These are phyloP conservation scores for Grosmannia serpens DNA, from an alignment of 2,329 filamentous ascomycete species.

Conservation along the genomic window DNA sequence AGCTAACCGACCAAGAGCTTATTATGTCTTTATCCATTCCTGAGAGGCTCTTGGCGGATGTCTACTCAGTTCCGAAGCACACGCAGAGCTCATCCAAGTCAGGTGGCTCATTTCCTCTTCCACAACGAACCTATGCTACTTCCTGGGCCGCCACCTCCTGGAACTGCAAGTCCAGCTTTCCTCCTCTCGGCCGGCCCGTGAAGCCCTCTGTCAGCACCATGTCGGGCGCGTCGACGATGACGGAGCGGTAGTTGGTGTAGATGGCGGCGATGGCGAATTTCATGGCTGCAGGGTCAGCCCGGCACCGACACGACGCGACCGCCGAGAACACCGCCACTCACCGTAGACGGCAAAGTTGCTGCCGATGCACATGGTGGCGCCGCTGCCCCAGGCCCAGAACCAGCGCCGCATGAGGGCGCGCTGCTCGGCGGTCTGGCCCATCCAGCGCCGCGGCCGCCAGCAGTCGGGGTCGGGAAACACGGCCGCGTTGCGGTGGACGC, in stretches of 20 bases:
- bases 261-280: background rate
- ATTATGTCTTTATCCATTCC: too few species aligned
- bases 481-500: background rate
- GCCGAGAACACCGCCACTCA: background rate
- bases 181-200: background rate
- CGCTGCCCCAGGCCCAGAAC: conserved; percentile 4
- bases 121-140: too few species aligned
- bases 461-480: background rate
- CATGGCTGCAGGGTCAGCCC: background rate
- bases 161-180: background rate
- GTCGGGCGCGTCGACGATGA: background rate
- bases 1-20: too few species aligned
- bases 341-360: conserved; percentile 2
- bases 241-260: conserved; percentile 1
- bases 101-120: too few species aligned
- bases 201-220: background rate
- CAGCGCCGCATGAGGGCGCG: conserved; percentile 2
- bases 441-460: conserved; percentile 1
- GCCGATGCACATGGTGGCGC: conserved; percentile 3
- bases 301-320: background rate
- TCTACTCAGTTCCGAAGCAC: too few species aligned
- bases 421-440: conserved; percentile 1
- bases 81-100: too few species aligned
- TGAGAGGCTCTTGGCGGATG: too few species aligned
- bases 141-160: too few species aligned